Evolutionary conservation across 1,284 basidiomycete genomes (phyloP), one percentile per base, ranked within the genome.

Genomic region (Abortiporus biennis): DNA sequence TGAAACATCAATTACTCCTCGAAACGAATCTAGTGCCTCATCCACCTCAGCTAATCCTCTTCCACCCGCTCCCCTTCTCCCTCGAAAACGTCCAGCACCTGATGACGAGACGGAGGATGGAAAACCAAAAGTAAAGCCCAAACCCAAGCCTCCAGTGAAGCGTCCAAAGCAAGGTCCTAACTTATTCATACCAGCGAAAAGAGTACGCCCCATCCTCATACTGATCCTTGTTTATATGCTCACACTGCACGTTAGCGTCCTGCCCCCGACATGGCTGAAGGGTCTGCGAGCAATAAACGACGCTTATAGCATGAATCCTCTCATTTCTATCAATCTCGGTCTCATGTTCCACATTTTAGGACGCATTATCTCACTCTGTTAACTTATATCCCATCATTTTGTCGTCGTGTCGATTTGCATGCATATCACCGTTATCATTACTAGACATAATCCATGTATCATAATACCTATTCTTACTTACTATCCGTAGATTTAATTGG

Each of bases 401-500:
- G 27, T 29, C n/a, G n/a, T 29, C 27, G 9, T 29, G 8, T 8
- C 27, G n/a, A 9, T 29, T n/a, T n/a, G 8, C 27, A n/a, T 8
- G 27, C 27, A 29, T 29, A 29, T 29, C 27, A 29, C 27, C n/a
- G 8, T n/a, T 9, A 29, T 8, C 27, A 9, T 29, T n/a, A 29
- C 27, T 9, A 9, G 9, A n/a, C 27, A 29, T 29, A 29, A 9
- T 9, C 27, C 27, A 29, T 29, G n/a, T 29, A 29, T n/a, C 27
- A 29, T 9, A 29, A 9, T 9, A 29, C n/a, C n/a, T 29, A 29
- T n/a, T 29, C 9, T n/a, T 29, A 29, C 8, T 29, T 29, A 29
- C 9, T 29, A n/a, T 29, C 27, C n/a, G 8, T 29, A 8, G 8
- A n/a, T 59, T 79, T 83, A 32, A 92, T 70, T 3, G 86, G 73